A percentile compares a stretch with the other conserved stretches of the same genome.
Conservation (phyloP, 495 filamentous ascomycete genomes). For the Penicillium taxi region DNA sequence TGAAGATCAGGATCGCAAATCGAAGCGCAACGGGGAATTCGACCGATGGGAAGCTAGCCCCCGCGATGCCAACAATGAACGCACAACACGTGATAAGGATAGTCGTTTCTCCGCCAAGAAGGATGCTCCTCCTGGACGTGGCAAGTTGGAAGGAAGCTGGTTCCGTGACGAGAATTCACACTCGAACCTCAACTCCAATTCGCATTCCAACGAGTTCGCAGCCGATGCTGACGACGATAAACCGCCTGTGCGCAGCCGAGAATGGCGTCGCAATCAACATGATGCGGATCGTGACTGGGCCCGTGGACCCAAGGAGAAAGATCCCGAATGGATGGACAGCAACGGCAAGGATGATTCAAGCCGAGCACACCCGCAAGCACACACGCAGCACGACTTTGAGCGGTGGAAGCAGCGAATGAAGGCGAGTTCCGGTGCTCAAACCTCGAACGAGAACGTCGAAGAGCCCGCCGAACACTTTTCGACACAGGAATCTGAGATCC, state of each 20-base stretch:
- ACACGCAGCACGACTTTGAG: slow-evolving; percentile 88
- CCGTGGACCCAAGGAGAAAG: slow-evolving; percentile 53
- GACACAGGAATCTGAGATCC: slow-evolving; percentile 31
- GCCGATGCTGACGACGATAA: slow-evolving; percentile 50
- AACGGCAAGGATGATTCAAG: slow-evolving; percentile 59
- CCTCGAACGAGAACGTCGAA: slow-evolving; percentile 40
- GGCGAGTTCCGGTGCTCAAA: slow-evolving; percentile 37
- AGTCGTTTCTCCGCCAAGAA: slow-evolving; percentile 42
- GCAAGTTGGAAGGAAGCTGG: slow-evolving; percentile 50
- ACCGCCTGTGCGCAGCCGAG: slow-evolving; percentile 49
- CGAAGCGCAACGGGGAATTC: slow-evolving; percentile 55
- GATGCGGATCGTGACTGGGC: slow-evolving; percentile 58
- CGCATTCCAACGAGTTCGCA: too few relatives aligned
- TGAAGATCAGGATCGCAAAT: slow-evolving; percentile 48
- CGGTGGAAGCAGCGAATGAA: slow-evolving; percentile 94
- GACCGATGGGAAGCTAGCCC: slow-evolving; percentile 48
- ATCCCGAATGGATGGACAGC: slow-evolving; percentile 82
- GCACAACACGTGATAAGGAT: slow-evolving; percentile 35
- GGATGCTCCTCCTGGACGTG: slow-evolving; percentile 38
- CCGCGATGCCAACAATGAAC: slow-evolving; percentile 43
- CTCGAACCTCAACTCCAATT: too few relatives aligned
- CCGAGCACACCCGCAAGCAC: slow-evolving; percentile 63
- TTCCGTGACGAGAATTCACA: slow-evolving; percentile 48
- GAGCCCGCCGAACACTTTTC: slow-evolving; percentile 20
- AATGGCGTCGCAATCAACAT: slow-evolving; percentile 55